Base-by-base conservation (phyloP, 805 yeast genomes). In the Priceomyces castillae region DNA sequence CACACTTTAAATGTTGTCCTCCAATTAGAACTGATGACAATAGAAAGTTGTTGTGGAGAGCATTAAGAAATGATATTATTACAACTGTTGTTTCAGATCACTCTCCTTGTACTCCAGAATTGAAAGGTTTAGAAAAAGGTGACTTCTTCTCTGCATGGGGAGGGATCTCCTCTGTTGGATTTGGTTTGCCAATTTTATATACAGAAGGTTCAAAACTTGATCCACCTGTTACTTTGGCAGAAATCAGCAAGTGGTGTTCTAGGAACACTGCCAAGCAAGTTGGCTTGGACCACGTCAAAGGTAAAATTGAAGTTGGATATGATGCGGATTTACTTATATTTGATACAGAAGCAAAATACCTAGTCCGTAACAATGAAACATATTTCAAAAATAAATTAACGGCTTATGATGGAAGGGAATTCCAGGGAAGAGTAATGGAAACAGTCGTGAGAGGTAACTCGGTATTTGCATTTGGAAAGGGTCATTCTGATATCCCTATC, bases 91-190 rank as follows among this genome's bases (percentile, higher is more conserved):
- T 92, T 5, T 86, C 95, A 10, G 98, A 90, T 62, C 98, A 90
- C 65, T 87, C 96, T 3, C 98, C 97, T 2, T 90, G 98, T 65
- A 88, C 96, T 0, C 96, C 97, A 0, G 88, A 88, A 47, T 71
- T 90, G 56, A 90, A 90, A 64, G 86, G 87, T 17, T 71, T 89
- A 41, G 84, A 80, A 9, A 73, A 79, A 46, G 97, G 97, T 33
- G 96, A 90, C 59, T 90, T 90, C 61, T 80, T 90, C 53, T 77
- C 82, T 28, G 95, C 97, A 2, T 90, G 98, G 98, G 98, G 97
- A 28, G 98, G 98, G 7, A 89, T 90, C 33, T 76, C 96, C 1
- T 86, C 96, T 1, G 95, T 90, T 25, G 98, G 98, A 0, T 78
- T 92, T 33, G 97, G 97, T 0, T 72, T 90, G 37, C 86, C 95